Conservation (phyloP, 306 rosid genomes). For the Prunus mira region DNA sequence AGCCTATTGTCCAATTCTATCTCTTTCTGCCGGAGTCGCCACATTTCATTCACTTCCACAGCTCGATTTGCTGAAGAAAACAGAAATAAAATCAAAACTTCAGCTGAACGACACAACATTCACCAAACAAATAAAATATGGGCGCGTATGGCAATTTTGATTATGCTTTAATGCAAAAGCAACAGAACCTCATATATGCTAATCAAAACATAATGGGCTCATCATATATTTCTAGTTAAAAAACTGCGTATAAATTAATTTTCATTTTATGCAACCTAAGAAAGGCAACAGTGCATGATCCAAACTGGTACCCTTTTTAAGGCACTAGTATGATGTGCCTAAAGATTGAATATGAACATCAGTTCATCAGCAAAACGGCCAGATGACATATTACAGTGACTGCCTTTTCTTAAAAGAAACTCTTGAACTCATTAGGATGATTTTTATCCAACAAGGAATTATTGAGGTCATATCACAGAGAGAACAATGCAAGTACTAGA, state of each 20-base stretch:
- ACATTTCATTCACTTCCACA: conserved; percentile 91
- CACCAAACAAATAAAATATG: background rate
- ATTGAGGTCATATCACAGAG: background rate
- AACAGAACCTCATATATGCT: background rate
- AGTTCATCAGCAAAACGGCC: background rate
- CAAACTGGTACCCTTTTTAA: background rate
- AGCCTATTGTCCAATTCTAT: conserved; percentile 56
- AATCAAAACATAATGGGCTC: background rate
- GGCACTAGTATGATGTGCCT: background rate
- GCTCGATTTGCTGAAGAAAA: conserved; percentile 60
- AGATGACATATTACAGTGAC: background rate
- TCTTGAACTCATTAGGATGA: background rate
- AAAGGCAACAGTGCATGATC: background rate
- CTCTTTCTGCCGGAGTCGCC: conserved; percentile 73
- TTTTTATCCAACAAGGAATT: background rate
- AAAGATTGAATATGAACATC: background rate
- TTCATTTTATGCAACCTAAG: background rate
- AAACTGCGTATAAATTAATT: background rate
- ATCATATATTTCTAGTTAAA: background rate
- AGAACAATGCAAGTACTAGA: background rate
- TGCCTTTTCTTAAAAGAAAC: background rate
- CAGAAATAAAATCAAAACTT: background rate
- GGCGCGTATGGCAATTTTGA: background rate
- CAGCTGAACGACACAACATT: background rate
- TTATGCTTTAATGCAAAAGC: background rate